phyloP scores from a whole-genome alignment of 257 asterid genomes.

The Gardenia jasminoides region DNA sequence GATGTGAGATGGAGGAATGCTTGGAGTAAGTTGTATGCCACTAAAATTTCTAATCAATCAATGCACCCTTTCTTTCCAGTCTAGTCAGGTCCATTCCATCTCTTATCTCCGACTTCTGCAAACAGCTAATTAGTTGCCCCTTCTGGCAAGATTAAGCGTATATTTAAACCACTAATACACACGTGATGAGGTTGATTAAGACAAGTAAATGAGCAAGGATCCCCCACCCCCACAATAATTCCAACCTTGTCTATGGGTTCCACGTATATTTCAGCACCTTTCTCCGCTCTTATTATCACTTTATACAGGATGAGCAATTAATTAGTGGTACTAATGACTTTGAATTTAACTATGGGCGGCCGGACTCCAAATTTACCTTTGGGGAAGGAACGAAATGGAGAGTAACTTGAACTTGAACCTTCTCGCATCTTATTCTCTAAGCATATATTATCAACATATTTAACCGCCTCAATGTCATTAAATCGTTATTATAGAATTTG shows the following conservation, averaged over 20 bases:
- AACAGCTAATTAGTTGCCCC: neutral
- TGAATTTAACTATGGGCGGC: neutral
- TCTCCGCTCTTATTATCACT: too few relatives aligned
- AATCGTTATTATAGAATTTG: neutral
- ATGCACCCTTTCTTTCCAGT: neutral
- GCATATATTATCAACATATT: neutral
- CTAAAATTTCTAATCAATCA: neutral
- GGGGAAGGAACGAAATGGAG: too few relatives aligned
- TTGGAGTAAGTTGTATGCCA: neutral
- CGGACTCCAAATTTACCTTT: too few relatives aligned
- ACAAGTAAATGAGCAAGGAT: neutral
- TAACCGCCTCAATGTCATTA: neutral
- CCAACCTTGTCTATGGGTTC: too few relatives aligned
- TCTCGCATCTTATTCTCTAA: neutral
- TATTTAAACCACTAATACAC: neutral
- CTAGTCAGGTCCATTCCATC: neutral
- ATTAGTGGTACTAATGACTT: neutral
- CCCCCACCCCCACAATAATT: neutral
- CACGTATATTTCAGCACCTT: neutral
- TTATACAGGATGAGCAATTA: too few relatives aligned
- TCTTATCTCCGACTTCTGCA: neutral
- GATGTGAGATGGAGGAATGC: neutral
- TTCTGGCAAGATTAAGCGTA: neutral
- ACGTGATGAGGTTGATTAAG: neutral
- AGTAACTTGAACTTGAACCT: too few relatives aligned